Evolutionary conservation across 768 basidiomycete species (phyloP), one percentile per base, ranked within the genome.

Genomic region (Chalciporus piperatus): DNA sequence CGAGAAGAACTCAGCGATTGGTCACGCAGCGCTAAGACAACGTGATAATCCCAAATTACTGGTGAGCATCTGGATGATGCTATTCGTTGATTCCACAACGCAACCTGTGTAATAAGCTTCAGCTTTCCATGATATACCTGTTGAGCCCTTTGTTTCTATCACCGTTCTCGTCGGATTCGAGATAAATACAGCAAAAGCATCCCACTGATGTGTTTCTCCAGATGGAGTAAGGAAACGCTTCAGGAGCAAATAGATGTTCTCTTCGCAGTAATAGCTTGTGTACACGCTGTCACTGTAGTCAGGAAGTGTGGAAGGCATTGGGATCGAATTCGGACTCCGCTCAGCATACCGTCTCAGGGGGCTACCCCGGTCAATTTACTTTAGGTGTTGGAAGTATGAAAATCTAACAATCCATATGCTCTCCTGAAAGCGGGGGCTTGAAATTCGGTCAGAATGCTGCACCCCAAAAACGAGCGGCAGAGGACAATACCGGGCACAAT

Each of bases 31-130:
- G 80, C 63, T 12, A 86, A 74, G 38, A 89, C 67, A 57, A 84
- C 85, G 60, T 89, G 87, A 66, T 89, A 89, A 63, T 89, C 87
- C 86, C 86, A 89, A 38, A 88, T 66, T 17, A 87, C 76, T 38
- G 77, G 66, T 3, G 48, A 57, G 32, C 68, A 68, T 25, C 57
- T 61, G 14, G 66, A 60, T 14, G 52, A 53, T 12, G 75, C 73
- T 23, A 67, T 69, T 56, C 76, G 79, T 66, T 87, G 87, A 51
- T 72, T 73, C 81, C 82, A 86, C 41, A 89, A 62, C 23, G 82
- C 83, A 32, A 86, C 81, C 86, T 87, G 56, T 51, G 33, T 25
- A 27, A 49, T 45, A 50, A 42, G 37, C 30, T 39, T 63, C 3
- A 58, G 51, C 39, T 33, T 39, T 32, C 22, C 51, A 17, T 20